A percentile compares a stretch with the other conserved stretches of the same genome.
These are phyloP conservation scores for Hyaloscypha hepaticicola DNA, from an alignment of 495 filamentous ascomycete genomes.

Conservation along the genomic window DNA sequence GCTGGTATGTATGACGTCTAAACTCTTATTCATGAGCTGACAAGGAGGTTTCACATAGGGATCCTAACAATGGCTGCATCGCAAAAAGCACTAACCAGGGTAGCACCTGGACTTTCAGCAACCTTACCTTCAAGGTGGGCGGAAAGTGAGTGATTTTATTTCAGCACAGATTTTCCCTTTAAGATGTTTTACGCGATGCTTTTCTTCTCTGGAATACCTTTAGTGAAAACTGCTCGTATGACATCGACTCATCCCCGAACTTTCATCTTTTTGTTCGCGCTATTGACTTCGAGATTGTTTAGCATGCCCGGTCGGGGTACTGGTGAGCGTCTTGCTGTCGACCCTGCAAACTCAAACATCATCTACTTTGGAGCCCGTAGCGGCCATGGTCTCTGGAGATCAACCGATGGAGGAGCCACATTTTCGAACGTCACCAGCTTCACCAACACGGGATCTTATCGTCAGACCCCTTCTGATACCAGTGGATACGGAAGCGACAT, in stretches of 20 bases:
- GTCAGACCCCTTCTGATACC: slow-evolving; percentile 8
- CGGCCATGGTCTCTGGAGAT: slow-evolving; percentile 63
- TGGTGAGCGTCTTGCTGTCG: slow-evolving; percentile 61
- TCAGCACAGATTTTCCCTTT: too few relatives aligned
- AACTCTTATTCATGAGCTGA: not conserved
- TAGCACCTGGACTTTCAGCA: slow-evolving; percentile 40
- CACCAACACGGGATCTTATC: slow-evolving; percentile 34
- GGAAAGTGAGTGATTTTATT: too few relatives aligned
- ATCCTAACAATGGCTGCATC: slow-evolving; percentile 54
- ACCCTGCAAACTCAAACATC: slow-evolving; percentile 55
- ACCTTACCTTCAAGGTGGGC: slow-evolving; percentile 57
- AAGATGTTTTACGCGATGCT: too few relatives aligned
- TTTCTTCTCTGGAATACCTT: too few relatives aligned
- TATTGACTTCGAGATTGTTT: too few relatives aligned
- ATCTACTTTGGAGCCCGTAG: slow-evolving; percentile 60
- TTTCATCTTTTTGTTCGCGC: too few relatives aligned
- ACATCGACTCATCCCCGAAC: too few relatives aligned
- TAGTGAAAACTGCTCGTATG: too few relatives aligned
- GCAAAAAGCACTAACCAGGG: slow-evolving; percentile 51
- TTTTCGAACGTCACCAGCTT: slow-evolving; percentile 59
- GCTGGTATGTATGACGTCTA: slow-evolving; percentile 35
- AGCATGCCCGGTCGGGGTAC: slow-evolving; percentile 65
- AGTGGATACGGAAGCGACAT: slow-evolving; percentile 14
- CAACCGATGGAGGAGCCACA: slow-evolving; percentile 53
- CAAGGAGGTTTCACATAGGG: slow-evolving; percentile 20